Base-by-base conservation (phyloP, 345 rosid genomes). In the Clausena lansium region DNA sequence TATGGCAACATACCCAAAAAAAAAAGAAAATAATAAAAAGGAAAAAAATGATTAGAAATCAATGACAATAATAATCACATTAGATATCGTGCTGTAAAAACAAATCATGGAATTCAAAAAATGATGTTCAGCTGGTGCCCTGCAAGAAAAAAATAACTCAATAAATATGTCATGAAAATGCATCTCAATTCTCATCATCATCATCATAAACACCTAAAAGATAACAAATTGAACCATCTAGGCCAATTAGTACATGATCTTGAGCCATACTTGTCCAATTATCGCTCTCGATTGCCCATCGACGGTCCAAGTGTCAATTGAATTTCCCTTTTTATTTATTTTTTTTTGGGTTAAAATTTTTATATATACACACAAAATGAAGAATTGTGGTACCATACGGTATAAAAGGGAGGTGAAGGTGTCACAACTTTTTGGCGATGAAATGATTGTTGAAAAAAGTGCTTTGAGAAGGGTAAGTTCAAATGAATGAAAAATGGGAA, bases 51-150 rank as follows among this genome's bases (percentile, higher is more conserved):
- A 89, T 88, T 83, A 78, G 77, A 80, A 86, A 92, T 87, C 79
- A 85, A 79, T 81, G 83, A 74, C 83, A 78, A 75, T 79, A 85
- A 86, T 89, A 85, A 86, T 89, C 72, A 81, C 78, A 63, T 57
- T 65, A 71, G 61, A 75, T 65, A 65, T 80, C 75, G 64, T 76
- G 78, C 74, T 38, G 85, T 75, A 76, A 84, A 83, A 76, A 85
- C 79, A 83, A 87, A 90, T 92, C 84, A 92, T 91, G 91, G 83
- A 85, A 79, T 82, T 80, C 33, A 58, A 80, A 87, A 82, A 84
- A 73, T 79, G 78, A 80, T 92, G 92, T 79, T 85, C 74, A 86
- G 89, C 82, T 83, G 89, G 92, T 89, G 84, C 62, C 89, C 86
- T 80, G 91, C 90, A 92, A 77, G 71, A 76, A 71, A 82, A 81